These are phyloP conservation scores for Vitis hybrid DNA, from an alignment of 177 flowering plant genomes.

Conservation along the genomic window DNA sequence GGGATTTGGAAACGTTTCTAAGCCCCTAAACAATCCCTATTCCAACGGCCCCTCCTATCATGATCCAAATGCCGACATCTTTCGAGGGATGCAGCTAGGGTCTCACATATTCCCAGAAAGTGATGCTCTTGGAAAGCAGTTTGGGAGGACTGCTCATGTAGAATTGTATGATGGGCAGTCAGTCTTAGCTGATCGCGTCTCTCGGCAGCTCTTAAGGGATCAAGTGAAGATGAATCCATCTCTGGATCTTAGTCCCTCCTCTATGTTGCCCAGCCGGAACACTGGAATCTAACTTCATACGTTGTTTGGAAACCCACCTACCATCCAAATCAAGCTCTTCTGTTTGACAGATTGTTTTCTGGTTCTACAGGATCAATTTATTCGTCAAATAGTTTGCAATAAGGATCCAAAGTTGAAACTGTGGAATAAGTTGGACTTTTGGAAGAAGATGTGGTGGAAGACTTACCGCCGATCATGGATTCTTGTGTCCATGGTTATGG, in stretches of 20 bases:
- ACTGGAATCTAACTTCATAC: slow-evolving; percentile 32
- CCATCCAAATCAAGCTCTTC: slow-evolving; percentile 7
- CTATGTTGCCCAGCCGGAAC: slow-evolving; percentile 41
- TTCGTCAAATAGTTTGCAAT: slow-evolving; percentile 9
- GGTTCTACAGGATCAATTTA: neutral
- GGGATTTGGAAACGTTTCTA: slow-evolving; percentile 35
- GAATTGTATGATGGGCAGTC: slow-evolving; percentile 63
- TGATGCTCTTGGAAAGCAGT: slow-evolving; percentile 48
- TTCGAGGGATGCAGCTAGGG: slow-evolving; percentile 55
- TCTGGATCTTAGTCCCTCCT: slow-evolving; percentile 54
- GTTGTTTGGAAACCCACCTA: neutral
- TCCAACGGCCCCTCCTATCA: slow-evolving; percentile 43
- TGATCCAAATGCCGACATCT: slow-evolving; percentile 56
- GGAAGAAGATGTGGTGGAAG: slow-evolving; percentile 4
- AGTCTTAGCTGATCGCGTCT: slow-evolving; percentile 76
- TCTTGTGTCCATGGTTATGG: too few relatives aligned
- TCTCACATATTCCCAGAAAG: slow-evolving; percentile 57
- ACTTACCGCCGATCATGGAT: too few relatives aligned
- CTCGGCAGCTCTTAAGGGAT: slow-evolving; percentile 69
- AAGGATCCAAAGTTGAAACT: slow-evolving; percentile 6
- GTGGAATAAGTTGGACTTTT: slow-evolving; percentile 2
- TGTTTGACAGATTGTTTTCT: slow-evolving; percentile 1
- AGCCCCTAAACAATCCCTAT: slow-evolving; percentile 30
- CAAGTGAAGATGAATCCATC: slow-evolving; percentile 47
- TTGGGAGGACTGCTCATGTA: slow-evolving; percentile 43